A percentile compares a stretch with the other conserved stretches of the same genome.
Evolutionary conservation across 352 stramenopile species (phyloP).

Genomic region (Pythium biforme): DNA sequence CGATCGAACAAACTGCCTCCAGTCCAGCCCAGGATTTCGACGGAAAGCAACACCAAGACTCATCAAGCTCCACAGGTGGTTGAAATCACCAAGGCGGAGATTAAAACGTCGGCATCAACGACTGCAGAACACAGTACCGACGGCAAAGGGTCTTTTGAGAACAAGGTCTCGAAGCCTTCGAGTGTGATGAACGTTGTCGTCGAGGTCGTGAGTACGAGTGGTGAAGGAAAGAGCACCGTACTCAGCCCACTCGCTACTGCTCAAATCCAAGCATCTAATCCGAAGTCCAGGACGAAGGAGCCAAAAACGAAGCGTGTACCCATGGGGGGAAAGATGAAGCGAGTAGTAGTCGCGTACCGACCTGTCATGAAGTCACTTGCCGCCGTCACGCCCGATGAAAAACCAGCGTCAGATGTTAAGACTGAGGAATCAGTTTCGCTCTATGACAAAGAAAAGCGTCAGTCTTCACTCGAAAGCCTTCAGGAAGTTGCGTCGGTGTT

Average conservation of each 20-base stretch:
- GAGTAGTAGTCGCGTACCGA: constrained; percentile 16
- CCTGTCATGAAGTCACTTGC: constrained; percentile 4
- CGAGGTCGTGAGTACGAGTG: background rate
- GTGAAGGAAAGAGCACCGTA: background rate
- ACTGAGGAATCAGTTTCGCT: background rate
- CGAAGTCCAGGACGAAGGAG: background rate
- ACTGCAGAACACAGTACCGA: no score
- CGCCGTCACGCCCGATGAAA: background rate
- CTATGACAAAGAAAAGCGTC: background rate
- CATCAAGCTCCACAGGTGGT: background rate
- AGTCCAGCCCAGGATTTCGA: background rate
- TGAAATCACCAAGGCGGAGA: background rate
- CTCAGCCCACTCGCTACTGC: background rate
- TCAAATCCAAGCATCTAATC: background rate
- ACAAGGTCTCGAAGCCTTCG: no score
- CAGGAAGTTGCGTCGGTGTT: background rate
- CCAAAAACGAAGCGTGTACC: constrained; percentile 6
- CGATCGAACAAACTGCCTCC: background rate
- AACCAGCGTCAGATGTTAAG: background rate
- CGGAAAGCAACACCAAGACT: background rate
- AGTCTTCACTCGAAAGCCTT: background rate
- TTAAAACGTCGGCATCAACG: no score
- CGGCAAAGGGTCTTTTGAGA: no score
- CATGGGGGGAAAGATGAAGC: constrained; percentile 17
- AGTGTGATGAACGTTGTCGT: no score